A percentile compares a stretch with the other conserved stretches of the same genome.
Evolutionary conservation across 352 stramenopile genomes (phyloP).

Genomic region (Halophytophthora batemanensis): DNA sequence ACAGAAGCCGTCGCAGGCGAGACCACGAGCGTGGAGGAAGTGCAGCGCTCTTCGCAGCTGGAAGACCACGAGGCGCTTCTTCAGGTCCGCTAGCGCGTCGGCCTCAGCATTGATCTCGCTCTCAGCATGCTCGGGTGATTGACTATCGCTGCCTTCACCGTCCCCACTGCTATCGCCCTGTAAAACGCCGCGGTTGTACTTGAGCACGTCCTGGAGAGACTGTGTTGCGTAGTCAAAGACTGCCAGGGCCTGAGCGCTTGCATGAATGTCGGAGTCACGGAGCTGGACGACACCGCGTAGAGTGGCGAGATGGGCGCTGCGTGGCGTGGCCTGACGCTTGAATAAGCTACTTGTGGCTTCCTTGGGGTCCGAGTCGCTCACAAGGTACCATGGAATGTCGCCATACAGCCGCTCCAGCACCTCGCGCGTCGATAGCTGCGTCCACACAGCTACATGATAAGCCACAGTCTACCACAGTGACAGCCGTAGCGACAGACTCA

Average conservation of each 20-base stretch:
- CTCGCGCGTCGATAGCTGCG: conserved; percentile 18
- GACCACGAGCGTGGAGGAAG: conserved; percentile 39
- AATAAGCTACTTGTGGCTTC: conserved; percentile 21
- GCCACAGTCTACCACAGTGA: conserved; percentile 3
- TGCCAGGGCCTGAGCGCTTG: conserved; percentile 25
- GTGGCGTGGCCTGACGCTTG: conserved; percentile 21
- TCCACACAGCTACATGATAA: not conserved
- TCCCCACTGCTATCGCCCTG: conserved; percentile 26
- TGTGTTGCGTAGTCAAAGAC: conserved; percentile 70
- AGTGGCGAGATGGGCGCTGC: conserved; percentile 26
- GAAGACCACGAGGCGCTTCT: conserved; percentile 68
- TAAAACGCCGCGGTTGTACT: conserved; percentile 63
- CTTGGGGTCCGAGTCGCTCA: no score
- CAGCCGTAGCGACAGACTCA: conserved; percentile 7
- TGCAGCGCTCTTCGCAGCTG: conserved; percentile 47
- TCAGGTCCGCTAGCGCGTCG: conserved; percentile 42
- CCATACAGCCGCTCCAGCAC: conserved; percentile 50
- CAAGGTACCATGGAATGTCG: conserved; percentile 49
- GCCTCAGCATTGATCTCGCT: conserved; percentile 18
- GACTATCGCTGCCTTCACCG: no score
- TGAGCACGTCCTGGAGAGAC: conserved; percentile 67
- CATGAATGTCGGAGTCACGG: conserved; percentile 10
- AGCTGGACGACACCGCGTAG: conserved; percentile 52
- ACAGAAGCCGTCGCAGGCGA: conserved; percentile 41
- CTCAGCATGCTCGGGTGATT: conserved; percentile 1